Percentiles rank a stretch among this genome's conserved stretches.
These are phyloP conservation scores for Colletotrichum noveboracense DNA, from an alignment of 2,329 filamentous ascomycete genomes.

Conservation along the genomic window DNA sequence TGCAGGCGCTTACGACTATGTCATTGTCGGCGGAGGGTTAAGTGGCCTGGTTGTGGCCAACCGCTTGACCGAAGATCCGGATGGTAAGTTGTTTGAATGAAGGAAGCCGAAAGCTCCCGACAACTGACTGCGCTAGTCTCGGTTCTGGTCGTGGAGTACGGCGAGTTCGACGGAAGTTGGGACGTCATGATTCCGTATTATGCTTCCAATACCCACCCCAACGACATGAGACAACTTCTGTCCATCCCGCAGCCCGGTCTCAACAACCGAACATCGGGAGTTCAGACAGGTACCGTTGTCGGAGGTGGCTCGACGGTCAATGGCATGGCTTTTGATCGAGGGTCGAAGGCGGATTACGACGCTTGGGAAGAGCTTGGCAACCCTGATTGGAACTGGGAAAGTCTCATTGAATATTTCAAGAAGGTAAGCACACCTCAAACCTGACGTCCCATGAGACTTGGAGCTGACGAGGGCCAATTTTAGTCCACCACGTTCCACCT, in stretches of 20 bases:
- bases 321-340: conserved; percentile 50
- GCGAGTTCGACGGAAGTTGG: conserved; percentile 11
- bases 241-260: conserved; percentile 34
- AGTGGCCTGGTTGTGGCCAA: conserved; percentile 41
- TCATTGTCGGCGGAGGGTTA: conserved; percentile 41
- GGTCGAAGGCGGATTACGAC: conserved; percentile 44
- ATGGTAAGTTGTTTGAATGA: neutral
- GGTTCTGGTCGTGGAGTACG: conserved; percentile 32
- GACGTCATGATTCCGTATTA: conserved; percentile 15
- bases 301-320: conserved; percentile 31
- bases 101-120: neutral
- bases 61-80: conserved; percentile 37
- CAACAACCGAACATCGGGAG: conserved; percentile 26
- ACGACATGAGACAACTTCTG: conserved; percentile 30
- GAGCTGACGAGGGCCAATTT: conserved; percentile 20
- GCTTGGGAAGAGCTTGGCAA: conserved; percentile 49
- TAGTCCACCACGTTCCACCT: conserved; percentile 27
- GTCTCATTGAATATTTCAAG: conserved; percentile 51
- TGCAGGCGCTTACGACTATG: conserved; percentile 35
- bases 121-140: conserved; percentile 15
- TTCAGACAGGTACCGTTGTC: conserved; percentile 30
- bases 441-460: neutral
- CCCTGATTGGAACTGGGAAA: conserved; percentile 48
- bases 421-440: conserved; percentile 31
- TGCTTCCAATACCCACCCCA: conserved; percentile 22